A percentile compares a stretch with the other conserved stretches of the same genome.
Evolutionary conservation across 495 filamentous ascomycete genomes (phyloP).

Genomic region (Talaromyces nanjingensis): DNA sequence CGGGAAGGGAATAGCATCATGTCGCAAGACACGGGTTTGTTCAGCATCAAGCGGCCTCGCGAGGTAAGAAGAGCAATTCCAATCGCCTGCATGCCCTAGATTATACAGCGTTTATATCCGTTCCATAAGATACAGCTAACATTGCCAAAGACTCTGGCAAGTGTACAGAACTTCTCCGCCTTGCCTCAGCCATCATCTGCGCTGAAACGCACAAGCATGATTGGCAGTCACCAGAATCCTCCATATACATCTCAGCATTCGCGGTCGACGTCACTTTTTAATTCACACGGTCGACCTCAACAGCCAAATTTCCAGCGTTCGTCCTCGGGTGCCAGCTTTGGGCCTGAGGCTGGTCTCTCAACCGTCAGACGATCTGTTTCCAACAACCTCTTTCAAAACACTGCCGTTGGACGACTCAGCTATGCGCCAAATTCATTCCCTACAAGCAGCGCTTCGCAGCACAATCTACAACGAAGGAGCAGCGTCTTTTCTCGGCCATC

Average conservation of each 20-base stretch:
- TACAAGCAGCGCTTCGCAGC: constrained; percentile 34
- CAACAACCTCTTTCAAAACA: constrained; percentile 57
- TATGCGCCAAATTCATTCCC: constrained; percentile 59
- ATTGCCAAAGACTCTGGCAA: constrained; percentile 61
- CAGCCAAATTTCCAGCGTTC: constrained; percentile 80
- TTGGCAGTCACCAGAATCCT: constrained; percentile 56
- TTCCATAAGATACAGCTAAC: constrained; percentile 14
- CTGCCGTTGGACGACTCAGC: constrained; percentile 55
- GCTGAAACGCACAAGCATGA: constrained; percentile 88
- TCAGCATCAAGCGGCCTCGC: constrained; percentile 65
- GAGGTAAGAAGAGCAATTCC: constrained; percentile 46
- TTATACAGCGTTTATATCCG: constrained; percentile 10
- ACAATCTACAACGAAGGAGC: constrained; percentile 60
- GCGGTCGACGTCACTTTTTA: constrained; percentile 76
- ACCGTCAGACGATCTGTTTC: constrained; percentile 84
- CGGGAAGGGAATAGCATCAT: constrained; percentile 36
- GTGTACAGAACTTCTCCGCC: constrained; percentile 67
- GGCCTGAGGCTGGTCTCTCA: constrained; percentile 66
- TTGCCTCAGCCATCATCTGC: constrained; percentile 91
- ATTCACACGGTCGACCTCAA: constrained; percentile 79
- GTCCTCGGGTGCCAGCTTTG: constrained; percentile 67
- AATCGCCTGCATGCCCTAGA: not conserved
- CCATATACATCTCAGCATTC: constrained; percentile 61
- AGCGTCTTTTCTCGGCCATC: constrained; percentile 74
- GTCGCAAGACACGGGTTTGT: constrained; percentile 70